Conservation (phyloP, 805 yeast genomes). For the Candida pseudofarinosa region DNA sequence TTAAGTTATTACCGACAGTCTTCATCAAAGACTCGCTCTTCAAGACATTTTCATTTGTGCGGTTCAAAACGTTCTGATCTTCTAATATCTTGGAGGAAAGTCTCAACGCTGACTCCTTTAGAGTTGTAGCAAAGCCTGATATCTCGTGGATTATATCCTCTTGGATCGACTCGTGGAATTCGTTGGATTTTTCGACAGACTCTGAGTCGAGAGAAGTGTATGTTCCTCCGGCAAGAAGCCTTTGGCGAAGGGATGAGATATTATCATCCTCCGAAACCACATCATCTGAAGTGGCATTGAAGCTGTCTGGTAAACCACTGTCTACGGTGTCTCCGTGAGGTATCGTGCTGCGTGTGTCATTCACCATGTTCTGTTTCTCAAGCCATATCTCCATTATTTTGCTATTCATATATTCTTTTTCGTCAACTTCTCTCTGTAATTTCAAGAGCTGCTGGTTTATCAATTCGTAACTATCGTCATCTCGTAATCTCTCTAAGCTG, state of each 20-base stretch:
- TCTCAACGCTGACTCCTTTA: constrained; percentile 44
- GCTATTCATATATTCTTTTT: constrained; percentile 16
- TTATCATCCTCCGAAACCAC: constrained; percentile 13
- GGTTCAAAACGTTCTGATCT: constrained; percentile 29
- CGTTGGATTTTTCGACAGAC: constrained; percentile 15
- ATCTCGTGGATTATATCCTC: constrained; percentile 47
- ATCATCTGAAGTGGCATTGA: neutral
- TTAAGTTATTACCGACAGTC: constrained; percentile 33
- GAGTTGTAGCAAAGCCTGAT: constrained; percentile 42
- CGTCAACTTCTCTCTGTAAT: constrained; percentile 18
- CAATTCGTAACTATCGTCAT: constrained; percentile 11
- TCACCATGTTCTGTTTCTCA: neutral
- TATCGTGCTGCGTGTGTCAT: neutral
- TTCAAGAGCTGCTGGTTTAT: constrained; percentile 10
- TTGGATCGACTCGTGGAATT: constrained; percentile 43
- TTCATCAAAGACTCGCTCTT: constrained; percentile 27
- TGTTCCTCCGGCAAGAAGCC: constrained; percentile 22
- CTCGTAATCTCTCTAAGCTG: constrained; percentile 15
- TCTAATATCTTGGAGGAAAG: constrained; percentile 35
- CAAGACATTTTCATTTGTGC: constrained; percentile 32
- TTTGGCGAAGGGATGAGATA: constrained; percentile 17
- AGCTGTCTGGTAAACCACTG: neutral
- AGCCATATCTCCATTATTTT: constrained; percentile 9
- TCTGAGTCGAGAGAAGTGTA: constrained; percentile 6
- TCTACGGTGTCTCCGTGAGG: neutral